Base-by-base conservation (phyloP, 192 early-diverging fungal genomes). In the Coemansia reversa region DNA sequence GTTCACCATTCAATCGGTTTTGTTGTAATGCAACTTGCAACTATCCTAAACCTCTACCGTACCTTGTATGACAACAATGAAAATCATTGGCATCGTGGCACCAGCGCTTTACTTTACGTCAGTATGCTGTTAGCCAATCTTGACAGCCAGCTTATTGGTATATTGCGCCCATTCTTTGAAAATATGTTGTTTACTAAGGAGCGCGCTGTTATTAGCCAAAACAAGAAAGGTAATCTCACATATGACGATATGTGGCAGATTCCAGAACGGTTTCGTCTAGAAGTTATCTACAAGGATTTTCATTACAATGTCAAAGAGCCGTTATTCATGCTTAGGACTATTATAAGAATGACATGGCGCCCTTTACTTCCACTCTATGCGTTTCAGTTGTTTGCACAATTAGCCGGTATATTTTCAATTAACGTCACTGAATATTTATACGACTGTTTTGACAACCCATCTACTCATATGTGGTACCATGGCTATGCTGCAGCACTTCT, bases 321-420 rank as follows among this genome's bases (percentile, higher is more conserved):
- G 3, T 27, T 74, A 29, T 74, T 74, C 51, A n/a, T 74, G 33
- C 62, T 74, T 28, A 65, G 64, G 24, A 65, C 65, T 18, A 63
- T 74, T 5, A 9, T 60, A 12, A 60, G 65, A 5, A 67, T 63
- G 62, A 59, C 62, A 1, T 74, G 71, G 71, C 60, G 71, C 5
- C 62, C 71, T 12, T 51, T 67, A 48, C 39, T 74, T 27, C 71
- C 71, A 0, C 18, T 74, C 11, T 67, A 63, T 29, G 52, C 63
- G 12, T 39, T 55, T 8, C 60, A 66, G 14, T 55, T 58, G 19
- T 29, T 67, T 8, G 8, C 51, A 9, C 49, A 56, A 18, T 45
- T 57, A 19, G 32, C 55, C 7, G 24, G 20, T 0, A 30, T 67
- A 22, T n/a, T 62, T 14, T 22, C 20, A 6, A 52, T 50, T 4